phyloP scores from a whole-genome alignment of 2,329 filamentous ascomycete species.

The Didymella exigua region DNA sequence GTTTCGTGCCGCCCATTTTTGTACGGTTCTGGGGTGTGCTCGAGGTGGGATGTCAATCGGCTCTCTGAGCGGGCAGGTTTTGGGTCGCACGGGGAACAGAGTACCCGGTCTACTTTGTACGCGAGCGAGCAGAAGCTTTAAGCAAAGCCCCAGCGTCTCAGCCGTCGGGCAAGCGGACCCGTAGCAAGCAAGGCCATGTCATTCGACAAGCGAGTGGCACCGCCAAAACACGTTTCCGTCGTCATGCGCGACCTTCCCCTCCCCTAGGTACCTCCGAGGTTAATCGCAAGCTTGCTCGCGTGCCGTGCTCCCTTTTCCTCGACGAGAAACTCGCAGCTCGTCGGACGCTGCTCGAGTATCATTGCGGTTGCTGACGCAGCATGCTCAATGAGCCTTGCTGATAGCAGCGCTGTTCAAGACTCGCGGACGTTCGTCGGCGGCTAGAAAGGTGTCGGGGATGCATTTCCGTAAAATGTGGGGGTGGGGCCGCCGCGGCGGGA shows the following conservation, averaged over 20 bases:
- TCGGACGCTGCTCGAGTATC: background rate
- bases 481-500: background rate
- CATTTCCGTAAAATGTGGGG: background rate
- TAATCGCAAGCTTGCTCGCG: background rate
- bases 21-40: background rate
- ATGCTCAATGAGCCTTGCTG: background rate
- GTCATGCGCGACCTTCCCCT: background rate
- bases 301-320: background rate
- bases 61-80: too few relatives aligned
- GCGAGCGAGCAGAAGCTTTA: background rate
- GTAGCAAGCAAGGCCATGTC: background rate
- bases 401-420: background rate
- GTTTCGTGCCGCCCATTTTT: constrained; percentile 49
- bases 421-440: background rate
- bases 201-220: background rate
- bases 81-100: background rate
- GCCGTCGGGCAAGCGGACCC: background rate
- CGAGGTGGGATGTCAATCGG: background rate
- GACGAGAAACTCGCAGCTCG: background rate
- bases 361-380: background rate
- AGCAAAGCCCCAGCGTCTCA: background rate
- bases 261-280: background rate
- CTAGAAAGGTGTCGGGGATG: background rate
- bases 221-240: background rate
- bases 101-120: background rate